phyloP scores from a whole-genome alignment of 495 filamentous ascomycete genomes.

The Trypethelium eluteriae region DNA sequence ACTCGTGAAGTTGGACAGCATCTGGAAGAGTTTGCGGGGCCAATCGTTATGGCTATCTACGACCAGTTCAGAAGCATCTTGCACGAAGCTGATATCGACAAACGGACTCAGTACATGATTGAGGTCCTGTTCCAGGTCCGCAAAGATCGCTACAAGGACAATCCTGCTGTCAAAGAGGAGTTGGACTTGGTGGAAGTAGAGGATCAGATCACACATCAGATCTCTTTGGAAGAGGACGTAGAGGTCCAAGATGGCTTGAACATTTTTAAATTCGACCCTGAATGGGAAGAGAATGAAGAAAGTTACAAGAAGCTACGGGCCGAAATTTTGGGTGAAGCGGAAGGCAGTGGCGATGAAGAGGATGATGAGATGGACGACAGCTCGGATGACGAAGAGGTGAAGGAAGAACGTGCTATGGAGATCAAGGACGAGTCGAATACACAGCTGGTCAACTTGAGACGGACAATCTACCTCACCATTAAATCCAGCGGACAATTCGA shows the following conservation, averaged over 20 bases:
- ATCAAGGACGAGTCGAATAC: slow-evolving; percentile 98
- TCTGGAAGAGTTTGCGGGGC: slow-evolving; percentile 83
- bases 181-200: slow-evolving; percentile 94
- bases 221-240: slow-evolving; percentile 65
- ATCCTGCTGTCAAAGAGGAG: slow-evolving; percentile 82
- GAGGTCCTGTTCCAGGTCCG: slow-evolving; percentile 95
- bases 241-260: slow-evolving; percentile 80
- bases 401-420: slow-evolving; percentile 68
- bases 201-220: slow-evolving; percentile 87
- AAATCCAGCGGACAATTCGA: slow-evolving; percentile 92
- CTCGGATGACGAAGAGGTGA: slow-evolving; percentile 70
- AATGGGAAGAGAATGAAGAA: slow-evolving; percentile 86
- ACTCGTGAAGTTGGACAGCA: slow-evolving; percentile 88
- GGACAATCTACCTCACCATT: slow-evolving; percentile 94
- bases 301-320: slow-evolving; percentile 83
- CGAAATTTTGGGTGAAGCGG: slow-evolving; percentile 88
- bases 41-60: slow-evolving; percentile 80
- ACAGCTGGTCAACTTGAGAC: slow-evolving; percentile 83
- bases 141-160: slow-evolving; percentile 94
- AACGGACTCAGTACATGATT: slow-evolving; percentile 96
- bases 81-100: slow-evolving; percentile 92
- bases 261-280: slow-evolving; percentile 86
- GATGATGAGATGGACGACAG: slow-evolving; percentile 64
- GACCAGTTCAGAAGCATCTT: slow-evolving; percentile 93
- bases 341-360: slow-evolving; percentile 63